These are phyloP conservation scores for Rhododendron molle DNA, from an alignment of 148 eudicot genomes.

Conservation along the genomic window DNA sequence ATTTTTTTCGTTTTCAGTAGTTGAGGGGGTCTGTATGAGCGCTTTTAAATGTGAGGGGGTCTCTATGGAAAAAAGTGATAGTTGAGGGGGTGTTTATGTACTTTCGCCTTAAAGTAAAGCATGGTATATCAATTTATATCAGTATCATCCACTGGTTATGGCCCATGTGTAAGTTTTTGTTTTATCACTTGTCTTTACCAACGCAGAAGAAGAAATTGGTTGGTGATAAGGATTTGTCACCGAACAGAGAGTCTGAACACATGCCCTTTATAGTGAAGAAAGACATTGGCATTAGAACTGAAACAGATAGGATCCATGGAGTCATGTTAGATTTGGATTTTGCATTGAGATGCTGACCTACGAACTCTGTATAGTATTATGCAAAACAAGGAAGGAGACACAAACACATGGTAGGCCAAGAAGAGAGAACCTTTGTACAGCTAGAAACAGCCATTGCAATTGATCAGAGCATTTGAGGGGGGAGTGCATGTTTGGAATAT, in stretches of 20 bases:
- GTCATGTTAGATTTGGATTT: not conserved
- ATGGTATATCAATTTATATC: too few relatives aligned
- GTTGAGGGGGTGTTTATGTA: too few relatives aligned
- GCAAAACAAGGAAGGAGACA: not conserved
- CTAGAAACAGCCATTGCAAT: slow-evolving; percentile 11
- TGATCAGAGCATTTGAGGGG: not conserved
- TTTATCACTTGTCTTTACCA: not conserved
- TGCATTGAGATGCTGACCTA: not conserved
- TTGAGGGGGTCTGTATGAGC: too few relatives aligned
- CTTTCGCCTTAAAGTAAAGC: too few relatives aligned
- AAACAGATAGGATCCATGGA: not conserved
- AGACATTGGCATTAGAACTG: not conserved
- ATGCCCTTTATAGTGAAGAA: not conserved
- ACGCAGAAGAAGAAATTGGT: not conserved
- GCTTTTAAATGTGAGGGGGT: too few relatives aligned
- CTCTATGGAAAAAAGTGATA: too few relatives aligned
- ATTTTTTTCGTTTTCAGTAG: too few relatives aligned
- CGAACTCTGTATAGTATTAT: not conserved
- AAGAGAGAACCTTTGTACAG: not conserved
- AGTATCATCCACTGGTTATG: not conserved
- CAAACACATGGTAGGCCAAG: not conserved
- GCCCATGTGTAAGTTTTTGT: not conserved
- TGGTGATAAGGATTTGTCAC: not conserved
- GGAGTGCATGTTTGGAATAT: not conserved
- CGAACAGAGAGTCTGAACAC: not conserved